phyloP scores from a whole-genome alignment of 257 asterid genomes.

The Ilex aquifolium region DNA sequence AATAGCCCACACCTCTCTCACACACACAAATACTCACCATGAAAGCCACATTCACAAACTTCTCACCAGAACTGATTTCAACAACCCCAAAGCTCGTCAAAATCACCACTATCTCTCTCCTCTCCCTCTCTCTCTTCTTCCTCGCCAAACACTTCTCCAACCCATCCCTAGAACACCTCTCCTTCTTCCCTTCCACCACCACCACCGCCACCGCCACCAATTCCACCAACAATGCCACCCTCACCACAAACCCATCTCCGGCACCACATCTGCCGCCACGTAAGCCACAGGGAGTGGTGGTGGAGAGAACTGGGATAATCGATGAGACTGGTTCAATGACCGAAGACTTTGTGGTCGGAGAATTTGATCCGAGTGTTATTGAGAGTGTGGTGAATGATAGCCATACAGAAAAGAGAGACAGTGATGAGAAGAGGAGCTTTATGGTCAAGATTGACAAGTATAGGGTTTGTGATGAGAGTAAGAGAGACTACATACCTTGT shows the following conservation, averaged over 20 bases:
- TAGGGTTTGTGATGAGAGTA: conserved; percentile 36
- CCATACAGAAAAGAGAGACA: conserved; percentile 16
- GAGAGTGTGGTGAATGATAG: conserved; percentile 27
- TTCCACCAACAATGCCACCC: neutral
- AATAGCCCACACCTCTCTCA: no score
- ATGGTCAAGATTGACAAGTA: conserved; percentile 34
- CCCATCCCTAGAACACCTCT: neutral
- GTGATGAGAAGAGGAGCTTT: conserved; percentile 15
- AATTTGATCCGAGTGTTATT: conserved; percentile 37
- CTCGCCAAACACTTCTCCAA: conserved; percentile 28
- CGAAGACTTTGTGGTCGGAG: conserved; percentile 46
- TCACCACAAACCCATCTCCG: conserved; percentile 6
- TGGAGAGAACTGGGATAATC: conserved; percentile 60
- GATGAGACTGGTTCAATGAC: conserved; percentile 60
- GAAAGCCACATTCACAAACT: neutral
- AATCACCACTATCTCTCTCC: conserved; percentile 29
- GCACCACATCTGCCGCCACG: conserved; percentile 16
- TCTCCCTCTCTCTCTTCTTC: conserved; percentile 32
- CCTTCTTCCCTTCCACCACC: conserved; percentile 19
- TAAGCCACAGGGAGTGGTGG: conserved; percentile 7
- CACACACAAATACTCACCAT: neutral
- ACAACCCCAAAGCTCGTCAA: conserved; percentile 26
- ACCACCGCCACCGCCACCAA: conserved; percentile 20
- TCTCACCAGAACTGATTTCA: neutral
- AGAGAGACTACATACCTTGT: conserved; percentile 43